phyloP scores from a whole-genome alignment of 345 rosid species.

The Citropsis articulata region DNA sequence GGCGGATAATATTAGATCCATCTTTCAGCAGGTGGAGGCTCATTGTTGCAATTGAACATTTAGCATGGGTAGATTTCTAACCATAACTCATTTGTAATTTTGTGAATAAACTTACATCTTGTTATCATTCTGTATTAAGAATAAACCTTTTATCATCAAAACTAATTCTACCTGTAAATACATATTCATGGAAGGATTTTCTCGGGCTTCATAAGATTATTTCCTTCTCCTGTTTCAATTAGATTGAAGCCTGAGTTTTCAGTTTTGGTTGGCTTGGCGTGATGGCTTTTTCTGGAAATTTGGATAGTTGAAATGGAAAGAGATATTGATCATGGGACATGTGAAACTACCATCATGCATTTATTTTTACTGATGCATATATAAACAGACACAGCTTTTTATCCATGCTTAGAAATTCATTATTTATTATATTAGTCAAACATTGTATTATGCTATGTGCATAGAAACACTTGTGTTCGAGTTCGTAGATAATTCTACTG shows the following conservation, averaged over 20 bases:
- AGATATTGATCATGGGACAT: background rate
- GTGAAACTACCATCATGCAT: background rate
- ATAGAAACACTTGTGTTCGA: background rate
- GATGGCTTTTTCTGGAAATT: background rate
- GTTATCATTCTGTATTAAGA: background rate
- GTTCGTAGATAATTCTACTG: background rate
- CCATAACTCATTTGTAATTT: background rate
- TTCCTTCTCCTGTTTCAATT: background rate
- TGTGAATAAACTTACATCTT: background rate
- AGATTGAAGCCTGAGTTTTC: background rate
- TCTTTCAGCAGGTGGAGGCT: background rate
- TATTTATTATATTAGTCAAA: background rate
- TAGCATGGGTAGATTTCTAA: background rate
- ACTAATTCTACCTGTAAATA: background rate
- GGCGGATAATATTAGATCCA: background rate
- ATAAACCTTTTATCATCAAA: background rate
- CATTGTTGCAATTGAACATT: background rate
- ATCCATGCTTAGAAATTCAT: background rate
- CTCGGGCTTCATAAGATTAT: background rate
- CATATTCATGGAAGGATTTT: background rate
- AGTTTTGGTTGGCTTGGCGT: background rate
- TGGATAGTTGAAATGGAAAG: background rate
- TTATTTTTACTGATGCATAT: background rate
- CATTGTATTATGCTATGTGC: background rate
- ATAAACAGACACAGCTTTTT: background rate